Evolutionary conservation across 495 filamentous ascomycete genomes (phyloP), one percentile per base, ranked within the genome.

Genomic region (Tuber microsphaerosporum): DNA sequence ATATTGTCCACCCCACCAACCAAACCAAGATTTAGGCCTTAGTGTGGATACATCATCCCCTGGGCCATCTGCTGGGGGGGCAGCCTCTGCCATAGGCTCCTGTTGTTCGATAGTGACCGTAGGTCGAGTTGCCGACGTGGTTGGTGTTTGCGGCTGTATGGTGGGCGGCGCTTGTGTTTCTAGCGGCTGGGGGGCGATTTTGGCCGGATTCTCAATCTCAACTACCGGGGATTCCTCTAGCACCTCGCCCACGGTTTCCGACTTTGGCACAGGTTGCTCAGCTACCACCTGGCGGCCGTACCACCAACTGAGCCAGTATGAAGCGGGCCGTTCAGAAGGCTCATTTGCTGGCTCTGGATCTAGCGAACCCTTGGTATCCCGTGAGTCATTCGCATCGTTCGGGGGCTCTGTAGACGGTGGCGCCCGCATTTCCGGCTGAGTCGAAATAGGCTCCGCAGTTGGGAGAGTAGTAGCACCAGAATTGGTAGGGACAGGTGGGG

Each of bases 261-360:
- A 74, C 71, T 81, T 75, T 51, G 79, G 79, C 8, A 56, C 41
- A 20, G 73, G 76, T 22, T 65, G 51, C 61, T 78, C 74, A 56
- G 74, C 34, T 45, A 45, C 37, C 31, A 44, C 22, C 42, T 73
- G 79, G 37, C 73, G 31, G 26, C 80, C 80, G 68, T 82, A 82
- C 80, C 80, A 82, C 80, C 80, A 82, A 20, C 80, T 79, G 68
- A 81, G 73, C 77, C 77, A 79, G 69, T 78, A 78, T n/a, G 77
- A 79, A 9, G 71, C 56, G 41, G 71, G 74, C 31, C 26, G 70
- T 56, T 61, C 69, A 61, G 69, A 41, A 20, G 73, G 42, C 34
- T 56, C 46, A 45, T 75, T 69, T 45, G 26, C 22, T 26, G 45
- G 48, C 16, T 34, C 41, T 16, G 42, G 65, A 17, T 51, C 69